Base-by-base conservation (phyloP, 495 filamentous ascomycete species). In the Penicillium coffeae region DNA sequence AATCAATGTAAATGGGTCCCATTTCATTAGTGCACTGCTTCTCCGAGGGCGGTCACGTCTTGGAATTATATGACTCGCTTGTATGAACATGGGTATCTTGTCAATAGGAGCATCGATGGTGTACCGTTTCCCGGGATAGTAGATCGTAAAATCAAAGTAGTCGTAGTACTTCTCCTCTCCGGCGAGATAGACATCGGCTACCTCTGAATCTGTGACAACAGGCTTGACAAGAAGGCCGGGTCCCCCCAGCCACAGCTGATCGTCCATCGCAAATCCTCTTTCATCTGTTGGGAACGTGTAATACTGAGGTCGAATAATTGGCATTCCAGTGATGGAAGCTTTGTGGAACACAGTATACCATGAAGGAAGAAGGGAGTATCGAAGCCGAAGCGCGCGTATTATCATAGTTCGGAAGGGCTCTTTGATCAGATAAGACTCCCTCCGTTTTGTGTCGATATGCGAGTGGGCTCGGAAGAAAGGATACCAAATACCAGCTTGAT, bases 321-420 rank as follows among this genome's bases (percentile, higher is more conserved):
- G 93, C 20, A 79, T 86, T 38, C 92, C 94, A 33, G 86, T 83
- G 33, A 82, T 73, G 52, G 83, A 83, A 9, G 93, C 89, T 58
- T 92, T 83, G 48, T 92, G 89, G 79, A 97, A 98, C n/a, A 89
- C 89, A 9, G 92, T 96, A 60, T 98, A 98, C 93, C 92, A 97
- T 8, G 88, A 81, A 10, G 93, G 93, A 16, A 98, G 78, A 41
- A 98, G 79, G 53, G 84, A 81, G 66, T 98, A 98, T 27, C 93
- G 80, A 34, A 97, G 75, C 10, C 92, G 84, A 32, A 98, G 77
- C 0, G 94, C 89, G 45, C 90, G 83, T 0, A 88, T 84, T 55
- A 96, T 92, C 60, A 95, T 95, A 27, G 78, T 76, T 19, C 81
- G 86, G 67, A 95, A 89, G 0, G 91, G 92, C 52, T 92, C 85